A percentile compares a stretch with the other conserved stretches of the same genome.
These are phyloP conservation scores for Phaseolus coccineus DNA, from an alignment of 331 rosid species.

Conservation along the genomic window DNA sequence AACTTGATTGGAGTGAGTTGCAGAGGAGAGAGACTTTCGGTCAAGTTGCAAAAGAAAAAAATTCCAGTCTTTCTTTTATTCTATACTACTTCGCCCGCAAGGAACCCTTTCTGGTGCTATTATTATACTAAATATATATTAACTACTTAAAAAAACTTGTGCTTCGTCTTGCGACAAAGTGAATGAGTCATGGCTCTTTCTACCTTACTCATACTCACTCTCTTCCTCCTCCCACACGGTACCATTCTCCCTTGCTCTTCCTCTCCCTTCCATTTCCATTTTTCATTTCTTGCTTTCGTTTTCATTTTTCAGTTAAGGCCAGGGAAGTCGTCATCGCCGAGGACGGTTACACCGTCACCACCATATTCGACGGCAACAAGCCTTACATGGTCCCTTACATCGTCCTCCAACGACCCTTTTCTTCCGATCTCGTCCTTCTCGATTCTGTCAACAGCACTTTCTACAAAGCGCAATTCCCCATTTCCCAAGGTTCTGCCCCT, in stretches of 20 bases:
- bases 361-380: conserved; percentile 75
- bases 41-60: background rate
- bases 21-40: background rate
- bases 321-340: conserved; percentile 46
- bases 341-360: conserved; percentile 69
- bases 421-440: conserved; percentile 69
- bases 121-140: too few species aligned
- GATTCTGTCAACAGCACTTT: conserved; percentile 57
- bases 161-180: background rate
- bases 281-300: background rate
- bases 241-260: background rate
- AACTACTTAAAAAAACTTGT: too few species aligned
- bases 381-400: conserved; percentile 49
- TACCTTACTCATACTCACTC: background rate
- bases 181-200: conserved; percentile 25
- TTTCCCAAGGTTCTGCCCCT: conserved; percentile 53
- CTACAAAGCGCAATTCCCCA: conserved; percentile 62
- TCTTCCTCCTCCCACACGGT: conserved; percentile 49
- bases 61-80: background rate
- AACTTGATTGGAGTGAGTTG: too few species aligned
- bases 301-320: conserved; percentile 47
- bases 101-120: background rate
- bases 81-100: background rate
- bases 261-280: background rate
- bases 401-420: conserved; percentile 53